Evolutionary conservation across 305 asterid genomes (phyloP), one percentile per base, ranked within the genome.

Genomic region (Euphrasia arctica): DNA sequence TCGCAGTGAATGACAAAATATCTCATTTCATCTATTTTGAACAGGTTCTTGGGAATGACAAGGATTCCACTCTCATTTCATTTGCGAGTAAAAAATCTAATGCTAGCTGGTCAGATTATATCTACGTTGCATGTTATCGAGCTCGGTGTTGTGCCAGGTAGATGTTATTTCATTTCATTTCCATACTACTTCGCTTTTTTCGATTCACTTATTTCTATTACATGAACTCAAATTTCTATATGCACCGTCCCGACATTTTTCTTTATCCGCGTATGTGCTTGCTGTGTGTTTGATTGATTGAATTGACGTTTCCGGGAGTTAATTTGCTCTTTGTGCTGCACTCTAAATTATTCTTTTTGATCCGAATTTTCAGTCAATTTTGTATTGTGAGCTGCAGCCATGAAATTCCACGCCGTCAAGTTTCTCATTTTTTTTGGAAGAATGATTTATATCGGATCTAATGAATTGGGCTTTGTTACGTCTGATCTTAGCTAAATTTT

Each of bases 361-460:
- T 75, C 73, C 62, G 9, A n/a, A 9, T 41, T 60, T 61, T 45
- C 41, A 59, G 28, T 15, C 31, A 59, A 34, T 9, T 63, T 66
- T 9, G 39, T 49, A 18, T 18, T 43, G 50, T 36, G 66, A 60
- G 25, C 67, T 75, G 67, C 62, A 59, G 31, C 51, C 36, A 60
- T 56, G 14, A 51, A 72, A 66, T 58, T 74, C 31, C 28, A 34
- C 32, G 71, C 69, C 62, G 41, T 72, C 62, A 49, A 22, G 43
- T 69, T 66, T 8, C 14, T 42, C 54, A 9, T 71, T 14, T 63
- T 18, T 71, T 32, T 64, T 18, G 2, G 7, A 14, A 18, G 28
- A 64, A 32, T 55, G 58, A 39, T 32, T 60, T 69, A 25, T 70
- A 48, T 62, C 66, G 80, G 86, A 78, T 81, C 83, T 81, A 64